Evolutionary conservation across 108 stramenopile genomes (phyloP).

Genomic region (Cyclotella kingstonii): DNA sequence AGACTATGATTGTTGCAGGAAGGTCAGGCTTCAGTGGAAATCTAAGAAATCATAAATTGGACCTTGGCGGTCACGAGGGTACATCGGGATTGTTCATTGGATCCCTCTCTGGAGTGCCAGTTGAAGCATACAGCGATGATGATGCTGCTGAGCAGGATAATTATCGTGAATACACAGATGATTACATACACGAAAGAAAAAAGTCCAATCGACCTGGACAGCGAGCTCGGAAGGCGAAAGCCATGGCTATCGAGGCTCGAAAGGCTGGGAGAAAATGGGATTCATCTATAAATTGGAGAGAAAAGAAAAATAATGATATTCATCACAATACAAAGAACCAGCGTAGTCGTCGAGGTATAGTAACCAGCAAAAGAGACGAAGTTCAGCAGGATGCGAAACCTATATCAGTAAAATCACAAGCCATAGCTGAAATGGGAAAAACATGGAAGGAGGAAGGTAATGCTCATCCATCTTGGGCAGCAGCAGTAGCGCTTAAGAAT

Average conservation of each 20-base stretch:
- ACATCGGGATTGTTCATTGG: constrained; percentile 47
- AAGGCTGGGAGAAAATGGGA: constrained; percentile 62
- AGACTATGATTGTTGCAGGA: constrained; percentile 28
- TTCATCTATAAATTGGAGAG: constrained; percentile 75
- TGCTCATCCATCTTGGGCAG: constrained; percentile 85
- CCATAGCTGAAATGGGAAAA: constrained; percentile 49
- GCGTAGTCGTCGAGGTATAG: not conserved
- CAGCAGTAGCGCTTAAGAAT: constrained; percentile 61
- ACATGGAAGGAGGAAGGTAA: constrained; percentile 56
- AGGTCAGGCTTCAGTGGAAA: constrained; percentile 5
- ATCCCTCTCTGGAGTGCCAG: constrained; percentile 35
- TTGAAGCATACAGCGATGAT: constrained; percentile 12
- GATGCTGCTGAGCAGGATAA: constrained; percentile 25
- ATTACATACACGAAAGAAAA: constrained; percentile 6
- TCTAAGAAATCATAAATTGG: constrained; percentile 6
- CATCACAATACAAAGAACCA: constrained; percentile 13
- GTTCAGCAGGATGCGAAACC: constrained; percentile 8
- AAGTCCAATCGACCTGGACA: constrained; percentile 86
- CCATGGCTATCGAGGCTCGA: constrained; percentile 66
- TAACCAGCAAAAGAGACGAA: not conserved
- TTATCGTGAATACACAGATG: constrained; percentile 22
- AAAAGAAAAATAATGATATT: constrained; percentile 36
- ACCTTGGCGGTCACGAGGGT: constrained; percentile 35
- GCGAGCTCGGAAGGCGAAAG: constrained; percentile 75
- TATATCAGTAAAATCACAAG: constrained; percentile 6